Evolutionary conservation across 164 flowering plant genomes (phyloP), one percentile per base, ranked within the genome.

Genomic region (Akebia trifoliata): DNA sequence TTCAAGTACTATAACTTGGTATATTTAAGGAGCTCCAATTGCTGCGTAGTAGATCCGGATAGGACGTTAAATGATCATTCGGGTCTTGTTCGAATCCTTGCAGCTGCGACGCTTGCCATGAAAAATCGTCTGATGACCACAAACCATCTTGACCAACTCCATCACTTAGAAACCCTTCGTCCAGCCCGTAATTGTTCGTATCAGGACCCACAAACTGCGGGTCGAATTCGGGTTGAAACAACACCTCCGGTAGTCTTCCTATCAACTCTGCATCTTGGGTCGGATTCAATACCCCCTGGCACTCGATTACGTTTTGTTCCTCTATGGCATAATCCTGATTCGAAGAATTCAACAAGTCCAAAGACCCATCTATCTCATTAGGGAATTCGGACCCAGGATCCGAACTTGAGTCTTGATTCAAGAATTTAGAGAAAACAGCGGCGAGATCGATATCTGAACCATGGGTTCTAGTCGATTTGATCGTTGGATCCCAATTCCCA

Each of bases 371-470:
- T n/a, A 21, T 29, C 14, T 38, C 42, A 24, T 29, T 24, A 2
- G 50, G 47, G 6, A 39, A 21, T 2, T 15, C 48, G 6, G 24
- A 29, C 18, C 31, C 36, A 17, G 36, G 15, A 26, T 40, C 59
- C 12, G 17, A 18, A n/a, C 28, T 17, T 7, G 44, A 8, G n/a
- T 43, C 59, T 2, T 26, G 61, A 18, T 49, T 35, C 46, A 60
- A 60, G 45, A 60, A 60, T 17, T 60, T 60, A 11, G 47, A 49
- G 39, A 60, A 60, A 12, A 60, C 63, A 60, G 8, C 55, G 0
- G 56, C 56, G 4, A 60, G 63, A 60, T 60, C 63, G 34, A 60
- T 60, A 38, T 50, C 55, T 0, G 55, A 31, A 42, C 26, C 25
- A 9, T n/a, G n/a, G n/a, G n/a, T n/a, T n/a, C n/a, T n/a, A n/a